These are phyloP conservation scores for Kodamaea neixiangensis DNA, from an alignment of 805 yeast genomes.

Conservation along the genomic window DNA sequence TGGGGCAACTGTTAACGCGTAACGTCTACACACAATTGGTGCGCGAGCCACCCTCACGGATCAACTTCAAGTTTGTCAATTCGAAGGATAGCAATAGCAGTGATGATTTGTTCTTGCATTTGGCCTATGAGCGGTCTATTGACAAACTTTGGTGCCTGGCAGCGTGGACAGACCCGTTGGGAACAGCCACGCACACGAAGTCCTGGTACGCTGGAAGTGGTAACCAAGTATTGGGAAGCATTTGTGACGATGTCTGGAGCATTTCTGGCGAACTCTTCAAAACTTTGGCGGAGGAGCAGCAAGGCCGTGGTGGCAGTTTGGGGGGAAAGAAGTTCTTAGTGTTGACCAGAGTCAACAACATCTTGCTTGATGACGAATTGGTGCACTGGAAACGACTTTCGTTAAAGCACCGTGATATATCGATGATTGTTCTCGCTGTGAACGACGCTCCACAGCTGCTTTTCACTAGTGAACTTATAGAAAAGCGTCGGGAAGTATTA, in stretches of 20 bases:
- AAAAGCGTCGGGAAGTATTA: background rate
- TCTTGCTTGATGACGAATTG: slow-evolving; percentile 79
- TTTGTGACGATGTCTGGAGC: slow-evolving; percentile 68
- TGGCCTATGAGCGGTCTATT: slow-evolving; percentile 79
- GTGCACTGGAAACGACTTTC: slow-evolving; percentile 78
- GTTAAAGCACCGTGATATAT: slow-evolving; percentile 54
- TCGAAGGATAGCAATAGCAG: slow-evolving; percentile 26
- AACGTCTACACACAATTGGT: slow-evolving; percentile 34
- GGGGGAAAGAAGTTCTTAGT: slow-evolving; percentile 64
- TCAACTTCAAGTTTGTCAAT: slow-evolving; percentile 36
- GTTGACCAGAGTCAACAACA: slow-evolving; percentile 68
- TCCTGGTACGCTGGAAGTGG: slow-evolving; percentile 53
- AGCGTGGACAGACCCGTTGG: slow-evolving; percentile 88
- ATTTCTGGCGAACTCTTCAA: slow-evolving; percentile 51
- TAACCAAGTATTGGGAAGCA: slow-evolving; percentile 36
- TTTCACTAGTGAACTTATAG: slow-evolving; percentile 15
- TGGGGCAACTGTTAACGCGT: slow-evolving; percentile 14
- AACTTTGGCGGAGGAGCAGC: slow-evolving; percentile 34
- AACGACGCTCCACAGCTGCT: slow-evolving; percentile 55
- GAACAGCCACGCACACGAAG: slow-evolving; percentile 58
- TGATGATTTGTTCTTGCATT: slow-evolving; percentile 80
- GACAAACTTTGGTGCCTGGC: slow-evolving; percentile 86
- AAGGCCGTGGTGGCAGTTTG: slow-evolving; percentile 26
- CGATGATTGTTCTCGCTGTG: slow-evolving; percentile 69
- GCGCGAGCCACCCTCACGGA: slow-evolving; percentile 37